phyloP scores from a whole-genome alignment of 352 stramenopile genomes.

The Phytopythium delawarense region DNA sequence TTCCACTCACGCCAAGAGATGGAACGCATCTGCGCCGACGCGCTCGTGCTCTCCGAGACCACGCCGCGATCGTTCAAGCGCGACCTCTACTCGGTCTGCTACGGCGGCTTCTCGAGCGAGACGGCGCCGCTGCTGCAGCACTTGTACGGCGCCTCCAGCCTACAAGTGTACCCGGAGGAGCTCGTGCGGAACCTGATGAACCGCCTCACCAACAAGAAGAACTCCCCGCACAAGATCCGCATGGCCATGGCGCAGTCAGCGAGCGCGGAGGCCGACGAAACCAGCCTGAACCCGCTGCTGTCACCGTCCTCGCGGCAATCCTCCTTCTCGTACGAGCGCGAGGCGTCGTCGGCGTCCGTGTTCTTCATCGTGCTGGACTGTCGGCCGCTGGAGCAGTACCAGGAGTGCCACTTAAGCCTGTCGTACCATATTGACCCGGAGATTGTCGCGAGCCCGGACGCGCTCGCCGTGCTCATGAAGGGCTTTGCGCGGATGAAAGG shows the following conservation, averaged over 20 bases:
- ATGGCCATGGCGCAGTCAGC: background rate
- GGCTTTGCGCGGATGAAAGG: conserved; percentile 85
- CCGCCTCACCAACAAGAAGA: conserved; percentile 34
- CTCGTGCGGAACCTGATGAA: conserved; percentile 72
- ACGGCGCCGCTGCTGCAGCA: conserved; percentile 70
- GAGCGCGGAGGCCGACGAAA: background rate
- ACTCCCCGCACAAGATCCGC: conserved; percentile 4
- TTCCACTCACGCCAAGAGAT: conserved; percentile 55
- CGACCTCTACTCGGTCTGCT: conserved; percentile 81
- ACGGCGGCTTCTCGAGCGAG: conserved; percentile 60
- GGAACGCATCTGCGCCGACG: conserved; percentile 46
- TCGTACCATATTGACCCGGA: conserved; percentile 87
- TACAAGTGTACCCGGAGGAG: conserved; percentile 83
- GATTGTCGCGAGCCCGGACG: conserved; percentile 65
- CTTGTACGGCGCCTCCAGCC: conserved; percentile 63
- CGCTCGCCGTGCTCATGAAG: conserved; percentile 69
- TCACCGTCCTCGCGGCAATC: conserved; percentile 19
- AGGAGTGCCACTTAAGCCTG: conserved; percentile 74
- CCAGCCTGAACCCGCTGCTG: conserved; percentile 29
- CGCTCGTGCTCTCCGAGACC: conserved; percentile 48
- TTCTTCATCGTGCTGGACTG: conserved; percentile 86
- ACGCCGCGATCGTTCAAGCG: conserved; percentile 78
- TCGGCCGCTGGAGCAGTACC: conserved; percentile 65
- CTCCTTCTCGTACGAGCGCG: conserved; percentile 34
- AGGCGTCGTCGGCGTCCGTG: conserved; percentile 35